A percentile compares a stretch with the other conserved stretches of the same genome.
Evolutionary conservation across 73 alveolate species (phyloP).

Genomic region (Durusdinium trenchii): DNA sequence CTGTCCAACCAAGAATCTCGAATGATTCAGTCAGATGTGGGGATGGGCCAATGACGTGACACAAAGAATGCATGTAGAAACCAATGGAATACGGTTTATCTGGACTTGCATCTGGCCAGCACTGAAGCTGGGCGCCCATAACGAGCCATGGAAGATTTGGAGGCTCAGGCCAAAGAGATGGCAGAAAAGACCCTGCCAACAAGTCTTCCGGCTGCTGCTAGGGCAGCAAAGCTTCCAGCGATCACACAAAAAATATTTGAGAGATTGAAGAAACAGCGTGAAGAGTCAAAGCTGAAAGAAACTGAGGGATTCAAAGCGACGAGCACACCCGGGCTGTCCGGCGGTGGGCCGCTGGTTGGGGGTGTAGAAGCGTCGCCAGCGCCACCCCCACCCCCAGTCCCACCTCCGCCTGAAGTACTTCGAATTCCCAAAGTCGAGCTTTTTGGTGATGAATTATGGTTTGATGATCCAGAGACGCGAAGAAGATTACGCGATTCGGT

Average conservation of each 20-base stretch:
- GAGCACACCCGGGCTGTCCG: neutral
- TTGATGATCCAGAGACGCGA: conserved; percentile 46
- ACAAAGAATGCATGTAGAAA: too few relatives aligned
- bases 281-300: conserved; percentile 37
- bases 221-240: conserved; percentile 81
- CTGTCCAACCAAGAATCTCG: too few relatives aligned
- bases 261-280: conserved; percentile 30
- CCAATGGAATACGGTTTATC: too few relatives aligned
- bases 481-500: conserved; percentile 67
- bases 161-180: conserved; percentile 65
- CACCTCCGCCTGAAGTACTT: neutral
- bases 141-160: conserved; percentile 55
- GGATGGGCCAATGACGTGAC: too few relatives aligned
- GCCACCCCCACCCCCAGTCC: conserved; percentile 5
- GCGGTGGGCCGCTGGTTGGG: neutral
- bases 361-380: neutral
- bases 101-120: too few relatives aligned
- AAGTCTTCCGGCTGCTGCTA: conserved; percentile 63
- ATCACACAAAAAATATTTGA: conserved; percentile 74
- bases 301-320: neutral
- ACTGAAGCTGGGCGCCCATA: neutral
- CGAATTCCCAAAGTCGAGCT: conserved; percentile 65
- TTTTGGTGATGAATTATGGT: conserved; percentile 90
- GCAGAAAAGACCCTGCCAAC: conserved; percentile 84
- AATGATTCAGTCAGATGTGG: too few relatives aligned